Conservation (phyloP, 2,329 filamentous ascomycete genomes). For the Claviceps maximensis region DNA sequence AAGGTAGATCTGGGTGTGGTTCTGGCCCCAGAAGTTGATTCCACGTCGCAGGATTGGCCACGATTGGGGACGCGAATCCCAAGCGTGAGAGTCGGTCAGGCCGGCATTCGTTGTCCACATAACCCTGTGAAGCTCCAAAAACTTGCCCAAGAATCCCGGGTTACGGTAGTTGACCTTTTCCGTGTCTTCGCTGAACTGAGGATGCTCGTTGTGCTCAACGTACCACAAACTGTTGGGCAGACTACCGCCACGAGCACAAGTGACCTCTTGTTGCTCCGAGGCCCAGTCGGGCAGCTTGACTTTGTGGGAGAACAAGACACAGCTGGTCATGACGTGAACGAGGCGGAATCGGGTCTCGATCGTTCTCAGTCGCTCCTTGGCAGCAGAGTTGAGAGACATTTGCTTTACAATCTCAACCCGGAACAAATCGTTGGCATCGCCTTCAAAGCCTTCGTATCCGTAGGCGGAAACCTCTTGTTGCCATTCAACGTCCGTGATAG, state of each 20-base stretch:
- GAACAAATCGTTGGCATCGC: slow-evolving; percentile 94
- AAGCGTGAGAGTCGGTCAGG: slow-evolving; percentile 88
- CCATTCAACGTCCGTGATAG: slow-evolving; percentile 80
- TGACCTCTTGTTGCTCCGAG: slow-evolving; percentile 98
- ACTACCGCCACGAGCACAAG: slow-evolving; percentile 81
- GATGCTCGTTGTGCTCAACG: slow-evolving; percentile 80
- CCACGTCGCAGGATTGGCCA: slow-evolving; percentile 88
- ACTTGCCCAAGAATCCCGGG: slow-evolving; percentile 93
- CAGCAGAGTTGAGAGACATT: slow-evolving; percentile 63
- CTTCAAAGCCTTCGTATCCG: slow-evolving; percentile 90
- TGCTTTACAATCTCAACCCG: slow-evolving; percentile 87
- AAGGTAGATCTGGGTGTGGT: slow-evolving; percentile 91
- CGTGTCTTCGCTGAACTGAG: slow-evolving; percentile 55
- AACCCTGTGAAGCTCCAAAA: slow-evolving; percentile 91
- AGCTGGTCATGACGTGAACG: slow-evolving; percentile 92
- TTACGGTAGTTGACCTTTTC: slow-evolving; percentile 95
- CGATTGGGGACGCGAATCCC: slow-evolving; percentile 88
- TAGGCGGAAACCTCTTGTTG: slow-evolving; percentile 95
- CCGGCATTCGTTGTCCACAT: slow-evolving; percentile 99
- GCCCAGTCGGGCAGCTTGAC: slow-evolving; percentile 98
- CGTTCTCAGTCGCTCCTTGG: slow-evolving; percentile 76
- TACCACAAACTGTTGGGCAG: slow-evolving; percentile 97
- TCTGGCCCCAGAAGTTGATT: slow-evolving; percentile 98
- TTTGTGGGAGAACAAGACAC: slow-evolving; percentile 93
- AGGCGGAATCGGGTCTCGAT: slow-evolving; percentile 96